Percentiles rank a stretch among this genome's conserved stretches.
phyloP scores from a whole-genome alignment of 1,284 basidiomycete genomes.

The Rugosomyces carneus region DNA sequence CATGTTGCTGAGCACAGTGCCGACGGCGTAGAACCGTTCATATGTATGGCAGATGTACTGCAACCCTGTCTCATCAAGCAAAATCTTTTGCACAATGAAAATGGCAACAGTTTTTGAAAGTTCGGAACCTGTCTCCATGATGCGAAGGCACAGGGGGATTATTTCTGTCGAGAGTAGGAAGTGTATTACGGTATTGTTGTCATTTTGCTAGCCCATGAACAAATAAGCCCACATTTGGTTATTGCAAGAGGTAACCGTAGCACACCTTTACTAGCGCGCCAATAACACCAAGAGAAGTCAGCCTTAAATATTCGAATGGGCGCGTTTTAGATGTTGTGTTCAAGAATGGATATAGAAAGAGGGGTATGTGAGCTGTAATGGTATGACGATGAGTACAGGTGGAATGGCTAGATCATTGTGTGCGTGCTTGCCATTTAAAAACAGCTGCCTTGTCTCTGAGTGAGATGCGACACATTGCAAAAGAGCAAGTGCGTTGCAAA shows the following conservation, averaged over 20 bases:
- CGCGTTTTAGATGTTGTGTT: slow-evolving; percentile 99
- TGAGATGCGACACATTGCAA: slow-evolving; percentile 98
- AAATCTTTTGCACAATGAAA: slow-evolving; percentile 99
- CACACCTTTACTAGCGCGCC: slow-evolving; percentile 93
- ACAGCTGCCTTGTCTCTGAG: slow-evolving; percentile 87
- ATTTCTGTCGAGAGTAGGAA: slow-evolving; percentile 99
- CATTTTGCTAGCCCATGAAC: slow-evolving; percentile 73
- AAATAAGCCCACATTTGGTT: neutral
- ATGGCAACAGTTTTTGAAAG: slow-evolving; percentile 99
- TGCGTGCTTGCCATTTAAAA: slow-evolving; percentile 69
- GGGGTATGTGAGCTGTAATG: slow-evolving; percentile 87
- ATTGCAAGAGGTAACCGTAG: neutral
- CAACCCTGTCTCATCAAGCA: slow-evolving; percentile 95
- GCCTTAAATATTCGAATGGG: slow-evolving; percentile 96
- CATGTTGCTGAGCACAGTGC: slow-evolving; percentile 98
- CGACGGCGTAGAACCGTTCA: slow-evolving; percentile 98
- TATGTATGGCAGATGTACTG: slow-evolving; percentile 99
- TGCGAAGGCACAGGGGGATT: slow-evolving; percentile 96
- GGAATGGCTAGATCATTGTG: neutral
- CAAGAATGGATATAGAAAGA: slow-evolving; percentile 98
- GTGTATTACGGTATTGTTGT: slow-evolving; percentile 98
- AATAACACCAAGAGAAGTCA: slow-evolving; percentile 97
- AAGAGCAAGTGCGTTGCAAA: slow-evolving; percentile 97
- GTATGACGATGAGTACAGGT: neutral
- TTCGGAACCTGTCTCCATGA: slow-evolving; percentile 99